Evolutionary conservation across 192 early-diverging fungal genomes (phyloP), one percentile per base, ranked within the genome.

Genomic region (Gigaspora rosea): DNA sequence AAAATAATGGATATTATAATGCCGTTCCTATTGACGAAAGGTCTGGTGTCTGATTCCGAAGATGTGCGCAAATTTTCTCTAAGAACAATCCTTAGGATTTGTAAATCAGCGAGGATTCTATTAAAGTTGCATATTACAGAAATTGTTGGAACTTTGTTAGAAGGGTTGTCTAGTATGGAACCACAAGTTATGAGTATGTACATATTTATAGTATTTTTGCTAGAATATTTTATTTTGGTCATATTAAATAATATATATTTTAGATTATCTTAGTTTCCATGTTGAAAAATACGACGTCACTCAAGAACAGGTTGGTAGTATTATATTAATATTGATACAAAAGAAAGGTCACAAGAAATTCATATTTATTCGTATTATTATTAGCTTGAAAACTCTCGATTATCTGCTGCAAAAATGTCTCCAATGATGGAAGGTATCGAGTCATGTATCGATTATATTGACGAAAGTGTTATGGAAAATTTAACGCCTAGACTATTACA

Each of bases 401-500:
- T 98, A 54, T 85, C 80, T 46, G 95, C 95, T 2, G 89, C 94
- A 8, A 95, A 94, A 79, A 81, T 85, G 2, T 97, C 95, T n/a
- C 97, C 97, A 12, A 94, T 97, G 80, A 97, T 97, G 95, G 92
- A 96, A 77, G 95, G 92, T 3, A 84, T 96, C 47, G 95, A 96
- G 78, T 84, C 85, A 9, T 88, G 88, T 64, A 83, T 96, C 1
- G 90, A 93, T 41, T 88, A 96, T 56, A 83, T 97, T 65, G 94
- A 93, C 75, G 88, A 87, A 22, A 80, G 81, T 2, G 88, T 89
- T 6, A 91, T 97, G 82, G 80, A 77, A 5, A 83, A 79, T 13
- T 75, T 98, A 10, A 85, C 92, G 2, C 93, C 93, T 8, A 86
- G 87, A 57, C 79, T 98, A 32, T 82, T 89, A 54, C 78, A 88